Base-by-base conservation (phyloP, 306 rosid species). In the Medicago lupulina region DNA sequence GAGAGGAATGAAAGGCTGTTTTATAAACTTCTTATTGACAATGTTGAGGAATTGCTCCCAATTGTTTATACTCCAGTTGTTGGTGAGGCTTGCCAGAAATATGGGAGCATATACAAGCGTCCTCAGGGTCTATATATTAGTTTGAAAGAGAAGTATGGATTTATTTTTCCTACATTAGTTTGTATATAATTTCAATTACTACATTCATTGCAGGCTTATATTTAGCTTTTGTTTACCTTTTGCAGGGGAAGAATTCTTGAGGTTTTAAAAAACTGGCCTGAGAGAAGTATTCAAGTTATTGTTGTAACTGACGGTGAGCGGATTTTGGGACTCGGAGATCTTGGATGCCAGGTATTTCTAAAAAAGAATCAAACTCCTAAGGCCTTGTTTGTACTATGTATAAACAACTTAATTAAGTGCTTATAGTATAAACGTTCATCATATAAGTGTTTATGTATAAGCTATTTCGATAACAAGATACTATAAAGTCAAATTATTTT, bases 91-190 rank as follows among this genome's bases (percentile, higher is more conserved):
- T 93, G 98, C 86, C 96, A 93, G 83, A 93, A 93, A 77, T 93
- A 85, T 54, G 99, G 99, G 31, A 92, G 97, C 88, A 95, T 95
- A 84, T 95, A 89, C 92, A 84, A 79, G 81, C 98, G 97, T 61
- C 97, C 99, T 50, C 99, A 90, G 92, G 99, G 99, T 78, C 97
- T 95, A 64, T 95, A 90, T 92, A 92, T 95, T 31, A 95, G 99
- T 83, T 83, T 95, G 85, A 95, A 95, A 82, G 97, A 95, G 86
- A 95, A 87, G 98, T 95, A 87, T 31, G 76, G 18, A 3, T 18
- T 54, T 75, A 34, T 67, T 4, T 31, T 68, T 77, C 19, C 75
- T 55, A 1, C 11, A 18, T 18, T 70, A 34, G 43, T 73, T 54
- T 72, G 17, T 31, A 62, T 38, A 59, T 43, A 70, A 76, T 16